Evolutionary conservation across 2,329 filamentous ascomycete species (phyloP).

Genomic region (Cladosporium sp.): DNA sequence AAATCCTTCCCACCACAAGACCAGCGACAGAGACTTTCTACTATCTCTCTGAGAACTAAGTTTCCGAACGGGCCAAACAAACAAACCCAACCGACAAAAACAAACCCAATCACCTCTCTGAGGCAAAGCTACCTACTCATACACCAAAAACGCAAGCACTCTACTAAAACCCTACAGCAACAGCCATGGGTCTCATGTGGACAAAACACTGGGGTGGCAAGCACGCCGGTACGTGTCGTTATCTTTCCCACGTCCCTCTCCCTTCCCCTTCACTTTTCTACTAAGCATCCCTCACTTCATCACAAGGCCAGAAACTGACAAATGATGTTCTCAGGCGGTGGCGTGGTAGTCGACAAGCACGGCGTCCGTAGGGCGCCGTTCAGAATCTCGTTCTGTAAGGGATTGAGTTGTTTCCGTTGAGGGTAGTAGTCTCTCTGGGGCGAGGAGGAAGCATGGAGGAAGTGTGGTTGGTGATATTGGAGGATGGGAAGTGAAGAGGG

Average conservation of each 20-base stretch:
- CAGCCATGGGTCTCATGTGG: slow-evolving; percentile 44
- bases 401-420: slow-evolving; percentile 48
- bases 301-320: background rate
- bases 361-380: slow-evolving; percentile 50
- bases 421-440: too few species aligned
- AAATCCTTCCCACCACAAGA: too few species aligned
- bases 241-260: too few species aligned
- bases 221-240: slow-evolving; percentile 36
- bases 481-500: background rate
- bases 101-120: too few species aligned
- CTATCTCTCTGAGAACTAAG: too few species aligned
- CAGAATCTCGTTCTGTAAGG: slow-evolving; percentile 43
- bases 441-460: too few species aligned
- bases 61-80: slow-evolving; percentile 4
- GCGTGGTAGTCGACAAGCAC: slow-evolving; percentile 49
- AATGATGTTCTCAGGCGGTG: slow-evolving; percentile 43
- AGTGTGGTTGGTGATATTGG: too few species aligned
- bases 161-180: background rate
- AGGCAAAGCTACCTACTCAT: background rate
- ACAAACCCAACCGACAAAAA: background rate
- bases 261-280: too few species aligned
- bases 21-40: too few species aligned
- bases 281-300: too few species aligned
- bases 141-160: background rate
- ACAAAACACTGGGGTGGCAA: slow-evolving; percentile 43